These are phyloP conservation scores for Dianthus caryophyllus DNA, from an alignment of 148 eudicot species.

Conservation along the genomic window DNA sequence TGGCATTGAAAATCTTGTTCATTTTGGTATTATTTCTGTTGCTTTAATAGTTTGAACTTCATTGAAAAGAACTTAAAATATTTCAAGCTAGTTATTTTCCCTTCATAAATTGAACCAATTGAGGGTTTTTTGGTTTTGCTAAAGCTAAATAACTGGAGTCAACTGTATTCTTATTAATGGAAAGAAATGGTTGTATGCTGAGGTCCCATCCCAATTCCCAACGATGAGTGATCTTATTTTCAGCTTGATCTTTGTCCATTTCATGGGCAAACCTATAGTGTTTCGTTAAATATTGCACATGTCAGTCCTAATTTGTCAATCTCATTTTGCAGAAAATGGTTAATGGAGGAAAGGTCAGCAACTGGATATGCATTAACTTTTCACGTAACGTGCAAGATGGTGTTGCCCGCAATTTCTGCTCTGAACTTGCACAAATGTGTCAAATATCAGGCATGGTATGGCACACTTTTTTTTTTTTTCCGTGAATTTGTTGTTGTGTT, in stretches of 20 bases:
- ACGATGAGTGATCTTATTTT: background rate
- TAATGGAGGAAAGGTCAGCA: constrained; percentile 60
- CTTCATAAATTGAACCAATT: background rate
- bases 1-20: background rate
- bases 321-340: constrained; percentile 67
- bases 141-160: no score
- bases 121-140: background rate
- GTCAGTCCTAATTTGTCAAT: background rate
- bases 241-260: background rate
- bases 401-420: constrained; percentile 56
- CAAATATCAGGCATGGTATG: constrained; percentile 67
- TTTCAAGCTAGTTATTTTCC: background rate
- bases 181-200: background rate
- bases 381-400: constrained; percentile 56
- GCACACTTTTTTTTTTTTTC: background rate
- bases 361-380: constrained; percentile 77
- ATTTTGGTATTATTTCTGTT: no score
- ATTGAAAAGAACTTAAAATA: no score
- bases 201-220: background rate
- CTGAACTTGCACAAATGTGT: constrained; percentile 78
- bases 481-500: background rate
- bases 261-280: background rate
- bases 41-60: background rate
- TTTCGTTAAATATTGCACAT: background rate
- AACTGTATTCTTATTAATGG: background rate